phyloP scores from a whole-genome alignment of 2,329 filamentous ascomycete genomes.

The Penicillium palitans region DNA sequence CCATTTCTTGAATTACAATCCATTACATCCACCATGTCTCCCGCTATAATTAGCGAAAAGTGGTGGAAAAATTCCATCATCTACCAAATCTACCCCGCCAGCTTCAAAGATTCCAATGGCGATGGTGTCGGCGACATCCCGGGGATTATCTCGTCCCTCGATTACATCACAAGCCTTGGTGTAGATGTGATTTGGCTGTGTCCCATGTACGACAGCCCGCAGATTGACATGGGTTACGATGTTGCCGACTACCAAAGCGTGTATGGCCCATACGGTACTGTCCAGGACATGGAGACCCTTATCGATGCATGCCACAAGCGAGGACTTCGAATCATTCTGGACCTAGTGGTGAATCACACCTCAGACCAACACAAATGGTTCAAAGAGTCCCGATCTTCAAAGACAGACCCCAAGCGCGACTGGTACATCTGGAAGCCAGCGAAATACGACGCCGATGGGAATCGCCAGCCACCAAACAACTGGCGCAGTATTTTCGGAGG shows the following conservation, averaged over 20 bases:
- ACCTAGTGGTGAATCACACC: constrained; percentile 74
- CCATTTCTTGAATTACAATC: not conserved
- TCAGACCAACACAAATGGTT: constrained; percentile 70
- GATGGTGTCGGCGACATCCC: constrained; percentile 63
- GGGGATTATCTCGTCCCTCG: constrained; percentile 63
- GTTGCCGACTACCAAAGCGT: constrained; percentile 65
- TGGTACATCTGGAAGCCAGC: constrained; percentile 61
- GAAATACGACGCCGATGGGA: constrained; percentile 53
- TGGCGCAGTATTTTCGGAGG: constrained; percentile 65
- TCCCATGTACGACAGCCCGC: constrained; percentile 65
- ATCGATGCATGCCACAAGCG: constrained; percentile 58
- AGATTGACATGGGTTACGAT: constrained; percentile 69
- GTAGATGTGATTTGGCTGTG: constrained; percentile 67
- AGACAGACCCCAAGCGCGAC: constrained; percentile 60
- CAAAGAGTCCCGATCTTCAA: constrained; percentile 59
- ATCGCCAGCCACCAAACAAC: constrained; percentile 68
- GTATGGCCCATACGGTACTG: constrained; percentile 61
- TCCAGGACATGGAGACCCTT: constrained; percentile 60
- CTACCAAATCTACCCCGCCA: constrained; percentile 35
- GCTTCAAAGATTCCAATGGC: constrained; percentile 54
- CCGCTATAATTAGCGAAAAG: constrained; percentile 7
- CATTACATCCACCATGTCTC: constrained; percentile 7
- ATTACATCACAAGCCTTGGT: constrained; percentile 62
- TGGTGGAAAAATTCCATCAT: constrained; percentile 44
- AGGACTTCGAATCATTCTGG: constrained; percentile 67